A percentile compares a stretch with the other conserved stretches of the same genome.
phyloP scores from a whole-genome alignment of 2,329 filamentous ascomycete genomes.

The Clathrospora elynae region DNA sequence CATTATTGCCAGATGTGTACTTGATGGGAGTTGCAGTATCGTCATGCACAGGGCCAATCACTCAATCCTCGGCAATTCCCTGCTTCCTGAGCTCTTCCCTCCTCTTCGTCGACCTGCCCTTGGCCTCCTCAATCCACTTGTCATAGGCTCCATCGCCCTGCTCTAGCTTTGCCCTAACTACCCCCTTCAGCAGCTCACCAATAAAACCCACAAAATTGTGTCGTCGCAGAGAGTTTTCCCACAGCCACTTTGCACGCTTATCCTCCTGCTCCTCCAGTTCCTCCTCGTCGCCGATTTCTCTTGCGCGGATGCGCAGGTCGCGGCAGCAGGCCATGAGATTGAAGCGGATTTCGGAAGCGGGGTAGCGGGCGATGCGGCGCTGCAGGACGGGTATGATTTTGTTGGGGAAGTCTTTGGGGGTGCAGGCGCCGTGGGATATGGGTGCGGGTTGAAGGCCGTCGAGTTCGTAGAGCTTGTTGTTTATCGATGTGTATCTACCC shows the following conservation, averaged over 20 bases:
- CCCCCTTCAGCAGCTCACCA: slow-evolving; percentile 85
- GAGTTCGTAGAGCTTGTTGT: slow-evolving; percentile 85
- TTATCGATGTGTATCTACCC: slow-evolving; percentile 72
- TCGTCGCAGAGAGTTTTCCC: slow-evolving; percentile 88
- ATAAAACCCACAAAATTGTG: slow-evolving; percentile 98
- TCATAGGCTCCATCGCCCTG: slow-evolving; percentile 70
- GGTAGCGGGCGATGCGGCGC: slow-evolving; percentile 82
- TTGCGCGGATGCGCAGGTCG: slow-evolving; percentile 77
- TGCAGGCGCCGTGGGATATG: slow-evolving; percentile 82
- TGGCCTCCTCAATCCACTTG: slow-evolving; percentile 72
- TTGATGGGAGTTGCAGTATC: too few relatives aligned
- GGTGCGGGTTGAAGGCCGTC: slow-evolving; percentile 93
- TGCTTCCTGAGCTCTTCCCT: slow-evolving; percentile 53
- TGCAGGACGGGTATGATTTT: slow-evolving; percentile 88
- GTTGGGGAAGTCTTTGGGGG: slow-evolving; percentile 71
- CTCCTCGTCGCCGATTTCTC: slow-evolving; percentile 82
- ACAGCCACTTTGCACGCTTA: slow-evolving; percentile 86
- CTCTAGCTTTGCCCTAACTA: slow-evolving; percentile 74
- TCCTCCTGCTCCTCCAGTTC: slow-evolving; percentile 77
- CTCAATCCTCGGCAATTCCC: slow-evolving; percentile 31
- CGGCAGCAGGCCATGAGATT: slow-evolving; percentile 92
- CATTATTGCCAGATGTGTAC: too few relatives aligned
- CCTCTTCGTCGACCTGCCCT: slow-evolving; percentile 60
- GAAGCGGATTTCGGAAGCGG: slow-evolving; percentile 86
- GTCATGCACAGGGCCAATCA: neutral